phyloP scores from a whole-genome alignment of 139 green algal species.

The Chlamydomonas eustigma region DNA sequence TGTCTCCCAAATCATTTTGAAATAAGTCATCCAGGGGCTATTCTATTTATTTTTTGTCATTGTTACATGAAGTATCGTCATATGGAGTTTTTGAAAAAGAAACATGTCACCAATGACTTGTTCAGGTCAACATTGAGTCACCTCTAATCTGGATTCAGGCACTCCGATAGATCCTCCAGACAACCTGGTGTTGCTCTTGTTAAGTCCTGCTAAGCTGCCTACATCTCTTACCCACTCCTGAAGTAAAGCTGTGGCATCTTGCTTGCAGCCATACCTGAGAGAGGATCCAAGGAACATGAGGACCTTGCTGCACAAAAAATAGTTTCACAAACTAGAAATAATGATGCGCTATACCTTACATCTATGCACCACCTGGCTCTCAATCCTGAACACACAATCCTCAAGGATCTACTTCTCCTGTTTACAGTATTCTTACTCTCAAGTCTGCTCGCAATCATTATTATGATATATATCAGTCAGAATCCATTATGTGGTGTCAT shows the following conservation, averaged over 20 bases:
- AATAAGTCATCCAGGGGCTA: too few species aligned
- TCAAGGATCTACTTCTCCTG: not conserved
- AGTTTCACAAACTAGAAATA: not conserved
- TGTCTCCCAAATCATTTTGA: too few species aligned
- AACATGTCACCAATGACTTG: too few species aligned
- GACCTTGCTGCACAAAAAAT: not conserved
- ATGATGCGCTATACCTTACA: not conserved
- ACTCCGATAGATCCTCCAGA: slow-evolving; percentile 50
- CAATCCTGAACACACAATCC: not conserved
- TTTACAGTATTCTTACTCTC: too few species aligned
- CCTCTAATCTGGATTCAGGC: slow-evolving; percentile 62
- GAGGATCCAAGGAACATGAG: not conserved
- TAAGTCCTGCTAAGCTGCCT: slow-evolving; percentile 54
- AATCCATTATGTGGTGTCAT: too few species aligned
- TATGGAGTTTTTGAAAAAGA: too few species aligned
- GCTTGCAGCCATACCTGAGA: slow-evolving; percentile 61
- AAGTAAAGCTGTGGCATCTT: slow-evolving; percentile 55
- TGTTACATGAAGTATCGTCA: too few species aligned
- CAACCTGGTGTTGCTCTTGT: slow-evolving; percentile 44
- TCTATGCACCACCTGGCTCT: not conserved
- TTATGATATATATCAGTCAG: too few species aligned
- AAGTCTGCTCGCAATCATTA: too few species aligned
- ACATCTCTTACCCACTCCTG: slow-evolving; percentile 69
- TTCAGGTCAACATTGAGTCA: slow-evolving; percentile 8
- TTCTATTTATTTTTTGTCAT: too few species aligned